A percentile compares a stretch with the other conserved stretches of the same genome.
Conservation (phyloP, 225 moss, liverwort and hornwort species). For the Ulota crispa region DNA sequence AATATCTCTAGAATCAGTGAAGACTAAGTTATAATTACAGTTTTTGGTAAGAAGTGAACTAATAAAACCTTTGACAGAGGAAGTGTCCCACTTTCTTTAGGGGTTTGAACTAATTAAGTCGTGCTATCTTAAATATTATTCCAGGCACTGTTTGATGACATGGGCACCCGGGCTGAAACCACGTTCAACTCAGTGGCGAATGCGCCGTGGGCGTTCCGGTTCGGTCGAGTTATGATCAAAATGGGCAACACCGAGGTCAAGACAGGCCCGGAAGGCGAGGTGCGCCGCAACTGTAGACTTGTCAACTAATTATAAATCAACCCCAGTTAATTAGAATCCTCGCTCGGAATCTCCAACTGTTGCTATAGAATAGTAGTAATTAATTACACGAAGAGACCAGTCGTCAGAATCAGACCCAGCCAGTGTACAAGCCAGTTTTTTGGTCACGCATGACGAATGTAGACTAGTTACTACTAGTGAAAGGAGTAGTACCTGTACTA, state of each 20-base stretch:
- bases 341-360: background rate
- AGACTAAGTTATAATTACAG: background rate
- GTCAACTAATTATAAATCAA: slow-evolving; percentile 28
- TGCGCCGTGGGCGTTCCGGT: slow-evolving; percentile 15
- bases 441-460: background rate
- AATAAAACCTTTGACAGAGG: no score
- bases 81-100: no score
- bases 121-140: background rate
- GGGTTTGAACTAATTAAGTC: no score
- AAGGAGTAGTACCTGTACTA: background rate
- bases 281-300: slow-evolving; percentile 40
- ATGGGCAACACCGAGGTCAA: slow-evolving; percentile 38
- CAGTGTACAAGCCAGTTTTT: background rate
- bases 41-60: background rate
- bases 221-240: slow-evolving; percentile 30
- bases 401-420: no score
- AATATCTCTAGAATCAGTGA: background rate
- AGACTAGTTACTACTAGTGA: background rate
- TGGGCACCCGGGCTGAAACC: slow-evolving; percentile 25
- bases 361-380: background rate
- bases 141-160: slow-evolving; percentile 31
- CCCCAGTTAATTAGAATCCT: no score
- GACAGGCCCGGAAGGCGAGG: slow-evolving; percentile 23
- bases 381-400: no score
- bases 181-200: slow-evolving; percentile 13